Conservation (phyloP, 2,329 filamentous ascomycete genomes). For the Clonostachys solani region DNA sequence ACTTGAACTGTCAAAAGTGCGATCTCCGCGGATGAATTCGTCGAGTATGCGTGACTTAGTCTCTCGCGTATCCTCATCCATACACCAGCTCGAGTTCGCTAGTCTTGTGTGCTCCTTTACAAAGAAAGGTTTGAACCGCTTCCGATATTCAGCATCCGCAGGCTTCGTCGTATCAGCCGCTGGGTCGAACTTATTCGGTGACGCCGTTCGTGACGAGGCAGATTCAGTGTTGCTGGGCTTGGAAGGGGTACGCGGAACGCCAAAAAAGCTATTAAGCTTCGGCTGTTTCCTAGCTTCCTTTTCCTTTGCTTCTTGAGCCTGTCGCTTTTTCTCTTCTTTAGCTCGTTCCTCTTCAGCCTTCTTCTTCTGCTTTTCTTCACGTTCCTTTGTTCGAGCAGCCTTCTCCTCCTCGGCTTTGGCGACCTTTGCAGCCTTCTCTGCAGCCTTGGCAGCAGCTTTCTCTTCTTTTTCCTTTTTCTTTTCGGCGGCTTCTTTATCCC, state of each 20-base stretch:
- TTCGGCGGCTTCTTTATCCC: slow-evolving; percentile 27
- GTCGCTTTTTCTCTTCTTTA: slow-evolving; percentile 42
- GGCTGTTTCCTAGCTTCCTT: slow-evolving; percentile 45
- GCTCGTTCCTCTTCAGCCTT: slow-evolving; percentile 33
- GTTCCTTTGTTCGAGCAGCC: slow-evolving; percentile 25
- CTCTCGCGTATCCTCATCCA: slow-evolving; percentile 53
- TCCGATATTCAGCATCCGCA: slow-evolving; percentile 54
- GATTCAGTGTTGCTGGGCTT: slow-evolving; percentile 17
- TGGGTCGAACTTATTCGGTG: slow-evolving; percentile 11
- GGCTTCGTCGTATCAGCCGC: slow-evolving; percentile 7
- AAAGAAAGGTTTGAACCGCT: slow-evolving; percentile 77
- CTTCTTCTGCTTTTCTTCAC: slow-evolving; percentile 32
- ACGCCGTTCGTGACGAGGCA: slow-evolving; percentile 19
- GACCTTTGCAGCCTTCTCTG: slow-evolving; percentile 16
- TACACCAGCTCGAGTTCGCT: slow-evolving; percentile 53
- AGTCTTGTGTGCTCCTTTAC: slow-evolving; percentile 69
- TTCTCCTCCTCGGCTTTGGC: slow-evolving; percentile 20
- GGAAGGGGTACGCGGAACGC: slow-evolving; percentile 29
- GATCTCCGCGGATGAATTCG: slow-evolving; percentile 41
- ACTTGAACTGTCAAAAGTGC: slow-evolving; percentile 23
- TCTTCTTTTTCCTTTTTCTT: slow-evolving; percentile 29
- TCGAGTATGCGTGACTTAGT: slow-evolving; percentile 48
- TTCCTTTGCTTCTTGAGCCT: slow-evolving; percentile 34
- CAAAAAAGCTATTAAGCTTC: slow-evolving; percentile 43
- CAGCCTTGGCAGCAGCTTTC: slow-evolving; percentile 18